phyloP scores from a whole-genome alignment of 192 early-diverging fungal genomes.

The Dissophora globulifera region DNA sequence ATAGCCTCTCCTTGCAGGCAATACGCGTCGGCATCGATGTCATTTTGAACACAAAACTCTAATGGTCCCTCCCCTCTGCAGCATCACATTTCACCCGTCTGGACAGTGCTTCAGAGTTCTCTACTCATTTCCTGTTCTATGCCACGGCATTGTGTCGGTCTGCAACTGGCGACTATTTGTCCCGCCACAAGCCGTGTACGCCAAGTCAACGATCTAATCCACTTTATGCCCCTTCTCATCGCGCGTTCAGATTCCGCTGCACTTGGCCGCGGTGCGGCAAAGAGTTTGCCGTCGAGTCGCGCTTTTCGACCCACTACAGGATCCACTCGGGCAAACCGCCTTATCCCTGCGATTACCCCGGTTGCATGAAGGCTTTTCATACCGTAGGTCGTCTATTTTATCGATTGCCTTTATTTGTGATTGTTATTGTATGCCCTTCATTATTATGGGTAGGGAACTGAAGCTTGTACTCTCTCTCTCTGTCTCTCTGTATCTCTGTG shows the following conservation, averaged over 20 bases:
- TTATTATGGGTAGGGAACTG: neutral
- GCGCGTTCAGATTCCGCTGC: constrained; percentile 15
- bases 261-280: constrained; percentile 39
- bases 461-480: no score
- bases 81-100: neutral
- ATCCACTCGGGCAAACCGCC: constrained; percentile 38
- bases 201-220: no score
- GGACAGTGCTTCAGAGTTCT: neutral
- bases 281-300: constrained; percentile 37
- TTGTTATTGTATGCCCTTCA: no score
- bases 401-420: no score
- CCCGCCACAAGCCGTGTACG: no score
- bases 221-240: no score
- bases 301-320: constrained; percentile 29
- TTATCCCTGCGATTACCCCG: constrained; percentile 42
- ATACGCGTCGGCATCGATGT: no score
- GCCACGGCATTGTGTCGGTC: no score
- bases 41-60: neutral
- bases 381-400: constrained; percentile 20
- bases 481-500: no score
- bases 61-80: neutral
- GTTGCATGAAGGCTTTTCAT: constrained; percentile 39
- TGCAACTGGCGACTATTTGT: no score
- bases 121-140: neutral
- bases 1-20: no score